Percentiles rank a stretch among this genome's conserved stretches.
These are phyloP conservation scores for Glycine soja DNA, from an alignment of 306 rosid genomes.

Conservation along the genomic window DNA sequence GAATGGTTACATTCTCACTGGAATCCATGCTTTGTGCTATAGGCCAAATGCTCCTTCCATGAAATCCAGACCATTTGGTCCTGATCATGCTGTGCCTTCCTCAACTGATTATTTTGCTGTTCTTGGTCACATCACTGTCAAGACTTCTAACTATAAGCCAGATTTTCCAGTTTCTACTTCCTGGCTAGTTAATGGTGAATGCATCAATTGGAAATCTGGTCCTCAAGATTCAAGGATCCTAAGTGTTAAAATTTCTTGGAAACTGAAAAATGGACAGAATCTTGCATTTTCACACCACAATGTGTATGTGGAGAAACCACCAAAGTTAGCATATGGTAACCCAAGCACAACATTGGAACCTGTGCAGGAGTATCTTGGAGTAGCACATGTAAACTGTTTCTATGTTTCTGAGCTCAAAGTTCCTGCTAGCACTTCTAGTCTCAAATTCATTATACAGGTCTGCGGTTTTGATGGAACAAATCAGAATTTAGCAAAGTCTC, in stretches of 20 bases:
- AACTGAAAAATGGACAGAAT: background rate
- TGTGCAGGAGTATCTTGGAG: slow-evolving; percentile 15
- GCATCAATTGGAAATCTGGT: slow-evolving; percentile 18
- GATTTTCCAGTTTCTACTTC: background rate
- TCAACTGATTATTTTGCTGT: background rate
- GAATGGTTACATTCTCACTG: background rate
- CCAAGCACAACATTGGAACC: background rate
- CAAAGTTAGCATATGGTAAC: slow-evolving; percentile 10
- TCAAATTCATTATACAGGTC: slow-evolving; percentile 1
- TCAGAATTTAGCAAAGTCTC: slow-evolving; percentile 2
- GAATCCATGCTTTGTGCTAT: slow-evolving; percentile 59
- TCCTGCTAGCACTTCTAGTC: background rate
- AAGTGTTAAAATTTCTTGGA: slow-evolving; percentile 15
- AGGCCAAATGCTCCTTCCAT: slow-evolving; percentile 46
- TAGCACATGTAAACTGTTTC: slow-evolving; percentile 27
- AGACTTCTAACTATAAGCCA: slow-evolving; percentile 12
- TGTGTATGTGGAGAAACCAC: slow-evolving; percentile 1
- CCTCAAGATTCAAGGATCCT: slow-evolving; percentile 7
- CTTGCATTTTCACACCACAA: background rate
- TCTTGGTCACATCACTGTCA: slow-evolving; percentile 19
- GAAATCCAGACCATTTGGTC: slow-evolving; percentile 37
- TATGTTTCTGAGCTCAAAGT: slow-evolving; percentile 32
- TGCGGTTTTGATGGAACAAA: slow-evolving; percentile 16
- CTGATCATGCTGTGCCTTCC: background rate
- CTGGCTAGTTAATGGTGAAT: slow-evolving; percentile 13